Percentiles rank a stretch among this genome's conserved stretches.
Evolutionary conservation across 495 filamentous ascomycete species (phyloP).

Genomic region (Neurospora pannonica): DNA sequence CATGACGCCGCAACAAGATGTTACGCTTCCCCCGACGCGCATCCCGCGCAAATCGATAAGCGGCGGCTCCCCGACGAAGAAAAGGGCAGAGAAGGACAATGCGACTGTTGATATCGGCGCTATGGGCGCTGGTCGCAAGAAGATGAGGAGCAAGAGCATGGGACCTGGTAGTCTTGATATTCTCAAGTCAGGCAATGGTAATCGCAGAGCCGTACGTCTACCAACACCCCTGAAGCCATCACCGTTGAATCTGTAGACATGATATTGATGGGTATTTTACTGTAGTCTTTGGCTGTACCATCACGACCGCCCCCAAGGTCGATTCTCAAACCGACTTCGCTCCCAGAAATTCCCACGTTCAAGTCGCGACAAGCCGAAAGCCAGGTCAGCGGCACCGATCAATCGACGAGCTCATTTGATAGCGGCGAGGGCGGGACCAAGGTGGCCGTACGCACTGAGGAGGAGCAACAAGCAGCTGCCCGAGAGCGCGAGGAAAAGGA

Average conservation of each 20-base stretch:
- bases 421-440: conserved; percentile 32
- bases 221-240: not conserved
- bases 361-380: conserved; percentile 28
- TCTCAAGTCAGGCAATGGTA: conserved; percentile 67
- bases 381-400: conserved; percentile 28
- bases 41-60: conserved; percentile 72
- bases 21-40: conserved; percentile 41
- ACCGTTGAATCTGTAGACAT: not conserved
- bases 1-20: conserved; percentile 39
- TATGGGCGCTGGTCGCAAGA: conserved; percentile 47
- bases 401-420: conserved; percentile 44
- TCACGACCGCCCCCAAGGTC: conserved; percentile 49
- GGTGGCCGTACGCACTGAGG: conserved; percentile 54
- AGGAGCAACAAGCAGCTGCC: conserved; percentile 70
- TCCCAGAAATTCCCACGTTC: conserved; percentile 50
- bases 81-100: conserved; percentile 60
- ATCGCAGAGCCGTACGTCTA: conserved; percentile 62
- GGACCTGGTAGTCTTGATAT: conserved; percentile 83
- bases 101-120: conserved; percentile 49
- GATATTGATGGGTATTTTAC: not conserved
- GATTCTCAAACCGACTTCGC: conserved; percentile 73
- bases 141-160: conserved; percentile 88
- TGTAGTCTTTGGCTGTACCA: conserved; percentile 40
- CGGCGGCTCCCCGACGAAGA: conserved; percentile 49
- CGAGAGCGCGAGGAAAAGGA: conserved; percentile 67